A percentile compares a stretch with the other conserved stretches of the same genome.
These are phyloP conservation scores for Hapsidospora chrysogenum DNA, from an alignment of 495 filamentous ascomycete species.

Conservation along the genomic window DNA sequence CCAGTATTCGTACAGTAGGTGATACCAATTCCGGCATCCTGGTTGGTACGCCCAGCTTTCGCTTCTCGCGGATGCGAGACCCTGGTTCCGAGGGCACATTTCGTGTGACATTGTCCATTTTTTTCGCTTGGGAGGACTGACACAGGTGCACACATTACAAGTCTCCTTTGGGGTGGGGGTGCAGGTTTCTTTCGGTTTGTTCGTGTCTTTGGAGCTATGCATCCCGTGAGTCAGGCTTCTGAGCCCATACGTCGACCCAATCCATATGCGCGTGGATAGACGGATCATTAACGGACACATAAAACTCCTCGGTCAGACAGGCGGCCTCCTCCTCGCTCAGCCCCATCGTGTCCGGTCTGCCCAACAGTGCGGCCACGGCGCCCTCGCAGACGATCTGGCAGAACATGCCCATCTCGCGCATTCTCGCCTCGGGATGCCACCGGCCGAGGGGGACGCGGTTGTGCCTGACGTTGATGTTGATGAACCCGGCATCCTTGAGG, in stretches of 20 bases:
- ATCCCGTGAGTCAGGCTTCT: conserved; percentile 19
- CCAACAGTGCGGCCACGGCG: conserved; percentile 34
- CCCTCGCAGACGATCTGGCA: conserved; percentile 33
- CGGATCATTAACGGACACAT: conserved; percentile 13
- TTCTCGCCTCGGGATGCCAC: conserved; percentile 39
- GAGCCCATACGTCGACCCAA: conserved; percentile 25
- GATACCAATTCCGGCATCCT: too few relatives aligned
- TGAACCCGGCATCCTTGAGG: conserved; percentile 29
- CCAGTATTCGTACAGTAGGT: too few relatives aligned
- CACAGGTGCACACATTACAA: too few relatives aligned
- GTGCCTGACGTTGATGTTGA: conserved; percentile 29
- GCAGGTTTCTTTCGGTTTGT: too few relatives aligned
- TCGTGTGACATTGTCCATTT: too few relatives aligned
- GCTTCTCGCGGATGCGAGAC: too few relatives aligned
- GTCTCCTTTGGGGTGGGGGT: too few relatives aligned
- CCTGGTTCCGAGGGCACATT: too few relatives aligned
- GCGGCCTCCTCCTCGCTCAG: conserved; percentile 27
- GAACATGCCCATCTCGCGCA: conserved; percentile 39
- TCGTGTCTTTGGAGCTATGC: too few relatives aligned
- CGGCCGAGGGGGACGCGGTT: conserved; percentile 44
- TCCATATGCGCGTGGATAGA: conserved; percentile 23
- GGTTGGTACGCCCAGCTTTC: too few relatives aligned
- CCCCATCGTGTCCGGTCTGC: conserved; percentile 23
- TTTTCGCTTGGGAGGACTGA: too few relatives aligned
- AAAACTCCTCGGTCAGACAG: conserved; percentile 12